These are phyloP conservation scores for Russula sp. DNA, from an alignment of 768 basidiomycete genomes.

Conservation along the genomic window DNA sequence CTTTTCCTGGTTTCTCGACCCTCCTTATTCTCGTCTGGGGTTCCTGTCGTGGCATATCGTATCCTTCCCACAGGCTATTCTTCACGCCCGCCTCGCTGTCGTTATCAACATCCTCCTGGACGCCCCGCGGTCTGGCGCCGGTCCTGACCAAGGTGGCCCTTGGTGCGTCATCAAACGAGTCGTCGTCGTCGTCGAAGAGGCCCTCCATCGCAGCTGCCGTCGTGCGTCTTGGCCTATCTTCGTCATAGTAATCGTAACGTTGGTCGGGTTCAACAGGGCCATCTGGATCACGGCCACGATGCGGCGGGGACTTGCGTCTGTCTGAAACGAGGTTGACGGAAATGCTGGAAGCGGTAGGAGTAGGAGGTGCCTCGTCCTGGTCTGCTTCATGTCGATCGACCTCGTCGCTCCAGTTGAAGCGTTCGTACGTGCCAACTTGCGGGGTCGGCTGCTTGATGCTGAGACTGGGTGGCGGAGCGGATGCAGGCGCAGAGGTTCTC, in stretches of 20 bases:
- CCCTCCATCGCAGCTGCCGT: background rate
- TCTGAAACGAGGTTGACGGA: background rate
- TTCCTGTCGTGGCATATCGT: background rate
- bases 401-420: conserved; percentile 16
- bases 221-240: background rate
- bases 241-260: background rate
- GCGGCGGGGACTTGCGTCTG: background rate
- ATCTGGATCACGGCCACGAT: background rate
- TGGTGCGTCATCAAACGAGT: background rate
- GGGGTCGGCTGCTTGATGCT: background rate
- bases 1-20: background rate
- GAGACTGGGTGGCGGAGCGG: background rate
- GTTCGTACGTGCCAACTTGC: background rate
- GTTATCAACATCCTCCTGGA: background rate
- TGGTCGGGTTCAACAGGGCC: background rate
- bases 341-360: background rate
- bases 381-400: background rate
- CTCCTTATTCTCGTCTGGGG: background rate
- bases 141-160: background rate
- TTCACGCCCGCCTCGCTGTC: background rate
- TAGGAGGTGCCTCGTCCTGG: background rate
- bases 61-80: conserved; percentile 1
- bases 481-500: background rate
- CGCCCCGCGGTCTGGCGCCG: background rate
- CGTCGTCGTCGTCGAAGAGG: background rate